These are phyloP conservation scores for Talaromyces stipitatus DNA, from an alignment of 495 filamentous ascomycete species.

Conservation along the genomic window DNA sequence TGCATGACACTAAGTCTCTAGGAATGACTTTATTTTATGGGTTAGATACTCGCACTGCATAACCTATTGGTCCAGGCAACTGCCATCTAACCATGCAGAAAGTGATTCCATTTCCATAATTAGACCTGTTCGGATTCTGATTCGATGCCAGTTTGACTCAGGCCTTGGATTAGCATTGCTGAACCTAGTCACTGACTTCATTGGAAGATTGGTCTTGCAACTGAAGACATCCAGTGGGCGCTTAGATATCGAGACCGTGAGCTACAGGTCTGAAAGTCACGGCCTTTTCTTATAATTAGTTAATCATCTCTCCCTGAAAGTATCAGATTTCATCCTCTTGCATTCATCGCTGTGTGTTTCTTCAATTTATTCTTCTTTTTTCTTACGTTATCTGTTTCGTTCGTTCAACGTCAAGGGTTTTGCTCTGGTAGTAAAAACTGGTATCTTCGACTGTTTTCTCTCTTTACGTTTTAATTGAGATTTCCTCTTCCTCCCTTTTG, in stretches of 20 bases:
- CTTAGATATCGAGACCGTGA: not conserved
- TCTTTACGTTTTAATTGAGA: not conserved
- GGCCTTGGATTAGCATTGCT: not conserved
- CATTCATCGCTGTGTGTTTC: not conserved
- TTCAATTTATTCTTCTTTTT: not conserved
- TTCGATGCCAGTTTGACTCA: not conserved
- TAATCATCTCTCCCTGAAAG: not conserved
- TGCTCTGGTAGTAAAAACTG: slow-evolving; percentile 4
- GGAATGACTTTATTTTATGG: not conserved
- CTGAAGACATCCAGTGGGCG: not conserved
- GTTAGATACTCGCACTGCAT: not conserved
- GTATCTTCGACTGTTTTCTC: not conserved
- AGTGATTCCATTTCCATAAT: not conserved
- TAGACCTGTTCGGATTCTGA: not conserved
- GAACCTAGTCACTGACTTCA: not conserved
- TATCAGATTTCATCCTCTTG: not conserved
- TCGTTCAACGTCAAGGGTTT: not conserved
- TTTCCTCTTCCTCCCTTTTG: not conserved
- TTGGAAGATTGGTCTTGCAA: not conserved
- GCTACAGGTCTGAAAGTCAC: not conserved
- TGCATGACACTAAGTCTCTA: not conserved
- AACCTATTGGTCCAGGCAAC: not conserved
- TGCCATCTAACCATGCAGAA: not conserved
- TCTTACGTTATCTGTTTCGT: not conserved
- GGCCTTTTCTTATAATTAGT: not conserved